These are phyloP conservation scores for Colletotrichum tofieldiae DNA, from an alignment of 2,329 filamentous ascomycete species.

Conservation along the genomic window DNA sequence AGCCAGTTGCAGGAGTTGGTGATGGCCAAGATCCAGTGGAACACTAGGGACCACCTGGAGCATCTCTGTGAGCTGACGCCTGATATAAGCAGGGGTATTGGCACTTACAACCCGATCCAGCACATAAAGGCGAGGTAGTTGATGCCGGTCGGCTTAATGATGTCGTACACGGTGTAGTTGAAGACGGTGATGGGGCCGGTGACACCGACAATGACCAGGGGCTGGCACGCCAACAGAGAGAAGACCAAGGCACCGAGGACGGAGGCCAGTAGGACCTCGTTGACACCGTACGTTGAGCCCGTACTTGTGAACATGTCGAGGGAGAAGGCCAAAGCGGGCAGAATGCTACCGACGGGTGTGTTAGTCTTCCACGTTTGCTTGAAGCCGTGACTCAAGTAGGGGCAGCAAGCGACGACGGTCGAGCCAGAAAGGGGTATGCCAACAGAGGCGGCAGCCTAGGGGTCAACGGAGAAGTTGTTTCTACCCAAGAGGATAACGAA, in stretches of 20 bases:
- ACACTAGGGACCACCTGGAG: constrained; percentile 82
- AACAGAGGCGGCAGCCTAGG: not conserved
- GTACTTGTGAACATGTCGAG: constrained; percentile 96
- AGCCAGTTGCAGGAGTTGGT: constrained; percentile 91
- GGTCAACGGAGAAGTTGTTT: not conserved
- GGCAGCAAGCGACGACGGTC: constrained; percentile 1
- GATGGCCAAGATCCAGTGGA: constrained; percentile 87
- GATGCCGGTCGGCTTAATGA: constrained; percentile 82
- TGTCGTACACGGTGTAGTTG: constrained; percentile 94
- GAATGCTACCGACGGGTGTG: constrained; percentile 70
- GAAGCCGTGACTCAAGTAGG: not conserved
- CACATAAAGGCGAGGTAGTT: constrained; percentile 93
- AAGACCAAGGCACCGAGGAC: constrained; percentile 89
- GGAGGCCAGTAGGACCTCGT: constrained; percentile 90
- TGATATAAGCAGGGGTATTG: not conserved
- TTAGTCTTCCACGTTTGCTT: constrained; percentile 11
- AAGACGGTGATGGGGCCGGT: constrained; percentile 95
- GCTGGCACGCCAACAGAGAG: constrained; percentile 84
- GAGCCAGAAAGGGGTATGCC: not conserved
- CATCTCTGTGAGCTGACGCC: constrained; percentile 1
- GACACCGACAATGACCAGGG: constrained; percentile 91
- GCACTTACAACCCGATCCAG: constrained; percentile 83
- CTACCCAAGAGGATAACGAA: not conserved
- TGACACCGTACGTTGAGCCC: constrained; percentile 87
- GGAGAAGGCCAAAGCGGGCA: constrained; percentile 90